Evolutionary conservation across 2,329 filamentous ascomycete genomes (phyloP), one percentile per base, ranked within the genome.

Genomic region (Xylaria sp.): DNA sequence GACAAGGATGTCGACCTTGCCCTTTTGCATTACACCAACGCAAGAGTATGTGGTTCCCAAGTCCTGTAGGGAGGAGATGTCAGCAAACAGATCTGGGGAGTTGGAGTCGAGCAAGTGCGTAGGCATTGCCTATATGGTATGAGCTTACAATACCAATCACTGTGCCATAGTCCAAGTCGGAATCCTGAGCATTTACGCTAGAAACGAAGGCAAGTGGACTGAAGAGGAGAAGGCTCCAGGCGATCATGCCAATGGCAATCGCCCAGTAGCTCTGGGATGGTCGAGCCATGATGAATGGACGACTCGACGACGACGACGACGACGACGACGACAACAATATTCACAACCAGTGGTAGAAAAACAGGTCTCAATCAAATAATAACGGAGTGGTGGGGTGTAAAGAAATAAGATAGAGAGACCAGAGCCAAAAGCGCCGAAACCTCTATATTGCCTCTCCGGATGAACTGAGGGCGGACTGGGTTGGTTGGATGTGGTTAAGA

Each of bases 21-120:
- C 93, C 78, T 92, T 91, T 78, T 94, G 90, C 92, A 96, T 96
- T 78, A 96, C 92, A 90, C 92, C 93, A 74, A 96, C 92, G 81
- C 93, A 96, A 74, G 87, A 90, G 82, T 89, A 89, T 69, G 93
- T 97, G 55, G 93, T 97, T 82, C 93, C 93, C 77, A 97, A 81
- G 89, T 96, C 84, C 83, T 86, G 66, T 49, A 45, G 40, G 53
- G 28, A 63, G 54, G 17, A 23, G 45, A 60, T n/a, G 42, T 62
- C 42, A 55, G 47, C 40, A 38, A 47, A 19, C 23, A 42, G 28
- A 15, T 38, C 11, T 2, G 23, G 8, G 35, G 33, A 15, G n/a
- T 21, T 4, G 31, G n/a, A n/a, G n/a, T 31, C 9, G 28, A 23
- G 19, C 35, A 17, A 1, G 19, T 46, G 21, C 17, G 28, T 19